These are phyloP conservation scores for Phaeoacremonium minimum DNA, from an alignment of 2,329 filamentous ascomycete genomes.

Conservation along the genomic window DNA sequence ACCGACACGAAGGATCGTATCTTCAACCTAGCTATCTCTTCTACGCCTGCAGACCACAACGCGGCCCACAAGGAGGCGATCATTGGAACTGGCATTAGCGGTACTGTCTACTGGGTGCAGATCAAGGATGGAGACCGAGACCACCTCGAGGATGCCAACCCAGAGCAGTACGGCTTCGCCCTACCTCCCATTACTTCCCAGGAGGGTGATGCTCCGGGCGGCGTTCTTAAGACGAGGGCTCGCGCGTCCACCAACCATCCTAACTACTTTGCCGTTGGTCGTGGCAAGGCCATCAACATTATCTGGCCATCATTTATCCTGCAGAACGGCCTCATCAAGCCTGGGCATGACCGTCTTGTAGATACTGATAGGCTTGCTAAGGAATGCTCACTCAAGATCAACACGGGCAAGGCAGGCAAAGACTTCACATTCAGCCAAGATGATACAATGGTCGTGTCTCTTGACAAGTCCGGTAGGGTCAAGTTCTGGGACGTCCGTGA, in stretches of 20 bases:
- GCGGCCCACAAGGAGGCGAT: conserved; percentile 70
- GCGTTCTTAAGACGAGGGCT: conserved; percentile 91
- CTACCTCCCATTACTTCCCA: conserved; percentile 82
- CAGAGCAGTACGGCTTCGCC: conserved; percentile 82
- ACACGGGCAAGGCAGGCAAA: conserved; percentile 95
- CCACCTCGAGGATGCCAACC: conserved; percentile 69
- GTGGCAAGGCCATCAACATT: conserved; percentile 93
- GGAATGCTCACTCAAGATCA: conserved; percentile 87
- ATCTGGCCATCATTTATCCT: conserved; percentile 66
- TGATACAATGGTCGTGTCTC: conserved; percentile 86
- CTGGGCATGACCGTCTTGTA: conserved; percentile 63
- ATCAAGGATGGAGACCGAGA: conserved; percentile 75
- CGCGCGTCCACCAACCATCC: conserved; percentile 85
- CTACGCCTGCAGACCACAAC: conserved; percentile 52
- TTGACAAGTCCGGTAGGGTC: conserved; percentile 93
- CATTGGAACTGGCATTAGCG: conserved; percentile 89
- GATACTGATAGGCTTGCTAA: conserved; percentile 84
- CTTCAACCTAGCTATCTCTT: conserved; percentile 86
- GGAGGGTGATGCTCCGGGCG: conserved; percentile 87
- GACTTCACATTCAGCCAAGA: conserved; percentile 98
- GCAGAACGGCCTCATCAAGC: conserved; percentile 59
- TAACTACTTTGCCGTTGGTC: conserved; percentile 91
- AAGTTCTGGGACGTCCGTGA: conserved; percentile 97
- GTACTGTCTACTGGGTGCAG: conserved; percentile 92
- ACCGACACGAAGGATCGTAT: conserved; percentile 88